Evolutionary conservation across 2,329 filamentous ascomycete species (phyloP), one percentile per base, ranked within the genome.

Genomic region (Aplosporella prunicola): DNA sequence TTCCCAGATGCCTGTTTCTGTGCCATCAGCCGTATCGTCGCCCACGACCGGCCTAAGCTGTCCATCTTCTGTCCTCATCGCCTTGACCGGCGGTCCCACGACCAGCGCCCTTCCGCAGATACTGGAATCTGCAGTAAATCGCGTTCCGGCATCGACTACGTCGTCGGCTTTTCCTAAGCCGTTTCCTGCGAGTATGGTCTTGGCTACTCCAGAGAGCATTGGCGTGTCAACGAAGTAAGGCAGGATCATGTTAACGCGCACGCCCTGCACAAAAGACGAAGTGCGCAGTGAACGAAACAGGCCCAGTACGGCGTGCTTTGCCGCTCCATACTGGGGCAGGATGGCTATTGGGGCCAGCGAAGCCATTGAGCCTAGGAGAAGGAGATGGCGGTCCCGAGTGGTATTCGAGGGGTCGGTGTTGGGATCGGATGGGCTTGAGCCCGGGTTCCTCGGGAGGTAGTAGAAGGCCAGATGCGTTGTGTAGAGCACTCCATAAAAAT

Each of bases 201-300:
- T 63, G 13, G 64, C 74, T 1, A 46, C 39, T 1, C 57, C 41
- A 1, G 66, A 57, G 4, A 78, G 52, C 29, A 82, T 67, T n/a
- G 75, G 72, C 10, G 74, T 78, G 47, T 76, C 71, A 48, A 71
- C 67, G 53, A 80, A 82, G 56, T 81, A 82, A 0, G 79, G 79
- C 41, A 69, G 71, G n/a, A 83, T 53, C 49, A 81, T 64, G 51
- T 82, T 83, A 42, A 80, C 62, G 29, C 80, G 67, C 27, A 82
- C 59, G 16, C 72, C 72, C 27, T 66, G 57, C 6, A 56, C 45
- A 37, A 66, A 64, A 2, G 68, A 61, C 5, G 60, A 69, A 4
- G 62, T 53, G 11, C 78, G 66, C 30, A 83, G 58, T 5, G 67
- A 64, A 28, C 78, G 68, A 55, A 78, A 82, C 22, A 82, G 59